Base-by-base conservation (phyloP, 495 filamentous ascomycete species). In the Penicillium flavigenum region DNA sequence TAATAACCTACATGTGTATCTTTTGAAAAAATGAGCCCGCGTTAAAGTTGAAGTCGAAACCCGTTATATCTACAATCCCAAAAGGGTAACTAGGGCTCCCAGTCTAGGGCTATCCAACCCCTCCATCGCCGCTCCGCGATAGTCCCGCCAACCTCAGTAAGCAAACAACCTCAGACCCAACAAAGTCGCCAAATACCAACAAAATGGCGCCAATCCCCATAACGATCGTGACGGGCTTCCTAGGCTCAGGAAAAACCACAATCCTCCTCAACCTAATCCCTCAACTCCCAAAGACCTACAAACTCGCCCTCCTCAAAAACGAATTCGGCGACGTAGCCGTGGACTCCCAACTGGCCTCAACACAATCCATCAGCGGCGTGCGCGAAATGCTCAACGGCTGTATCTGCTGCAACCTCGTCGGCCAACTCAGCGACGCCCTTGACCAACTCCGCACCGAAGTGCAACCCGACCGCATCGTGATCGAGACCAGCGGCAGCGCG, bases 371-470 rank as follows among this genome's bases (percentile, higher is more conserved):
- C 64, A 83, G 88, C n/a, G 93, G 91, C 52, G 92, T 95, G 17
- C 86, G 86, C 63, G 94, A 98, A 67, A 79, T 98, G 3, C 85
- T 98, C 19, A 93, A 95, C 66, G 94, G 94, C 59, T 98, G 94
- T 72, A 97, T 98, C 67, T 98, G 94, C 80, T 98, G 94, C 76
- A 98, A 97, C 67, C 86, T 97, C 16, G 92, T 98, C 51, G 94
- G 94, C 3, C 89, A 94, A 71, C 82, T 98, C 24, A 82, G 83
- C 63, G 83, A 87, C 49, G 93, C 93, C 0, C 85, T 98, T 3
- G 69, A 82, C 4, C 82, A 91, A 53, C 85, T 98, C 14, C 78
- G 79, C 47, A 66, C 74, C 39, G 75, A 80, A 38, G 76, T 84
- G 12, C 29, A 59, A 0, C 92, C 91, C 0, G 88, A 96, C 68